Evolutionary conservation across 2,329 filamentous ascomycete genomes (phyloP).

Genomic region (Microascus cirrosus): DNA sequence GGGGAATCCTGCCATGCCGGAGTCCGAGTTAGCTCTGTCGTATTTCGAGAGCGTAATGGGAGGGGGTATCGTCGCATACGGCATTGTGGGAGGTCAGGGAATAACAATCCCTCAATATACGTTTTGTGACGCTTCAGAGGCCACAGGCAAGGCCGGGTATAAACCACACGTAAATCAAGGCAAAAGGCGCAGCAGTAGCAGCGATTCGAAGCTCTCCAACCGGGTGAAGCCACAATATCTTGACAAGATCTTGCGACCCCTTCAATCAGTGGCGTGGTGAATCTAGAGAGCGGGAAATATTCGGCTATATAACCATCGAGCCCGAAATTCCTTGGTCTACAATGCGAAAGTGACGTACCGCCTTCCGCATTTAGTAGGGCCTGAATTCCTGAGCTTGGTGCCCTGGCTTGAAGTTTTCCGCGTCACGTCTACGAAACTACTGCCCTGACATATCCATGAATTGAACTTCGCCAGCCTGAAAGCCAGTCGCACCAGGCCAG

Average conservation of each 20-base stretch:
- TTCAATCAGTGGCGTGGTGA: not conserved
- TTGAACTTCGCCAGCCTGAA: not conserved
- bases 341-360: not conserved
- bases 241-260: too few species aligned
- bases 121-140: not conserved
- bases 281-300: not conserved
- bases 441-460: not conserved
- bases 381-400: conserved; percentile 8
- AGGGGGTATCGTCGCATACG: conserved; percentile 5
- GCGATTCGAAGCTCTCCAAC: not conserved
- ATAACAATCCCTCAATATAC: conserved; percentile 1
- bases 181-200: not conserved
- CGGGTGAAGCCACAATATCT: not conserved
- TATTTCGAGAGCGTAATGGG: not conserved
- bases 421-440: not conserved
- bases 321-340: not conserved
- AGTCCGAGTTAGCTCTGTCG: not conserved
- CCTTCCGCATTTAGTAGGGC: conserved; percentile 28
- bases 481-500: not conserved
- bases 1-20: conserved; percentile 24
- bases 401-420: not conserved
- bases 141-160: not conserved
- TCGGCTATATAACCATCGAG: conserved; percentile 1
- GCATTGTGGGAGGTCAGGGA: conserved; percentile 5
- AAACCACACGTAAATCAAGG: not conserved